Evolutionary conservation across 2,329 filamentous ascomycete species (phyloP).

Genomic region (Fusarium sp.): DNA sequence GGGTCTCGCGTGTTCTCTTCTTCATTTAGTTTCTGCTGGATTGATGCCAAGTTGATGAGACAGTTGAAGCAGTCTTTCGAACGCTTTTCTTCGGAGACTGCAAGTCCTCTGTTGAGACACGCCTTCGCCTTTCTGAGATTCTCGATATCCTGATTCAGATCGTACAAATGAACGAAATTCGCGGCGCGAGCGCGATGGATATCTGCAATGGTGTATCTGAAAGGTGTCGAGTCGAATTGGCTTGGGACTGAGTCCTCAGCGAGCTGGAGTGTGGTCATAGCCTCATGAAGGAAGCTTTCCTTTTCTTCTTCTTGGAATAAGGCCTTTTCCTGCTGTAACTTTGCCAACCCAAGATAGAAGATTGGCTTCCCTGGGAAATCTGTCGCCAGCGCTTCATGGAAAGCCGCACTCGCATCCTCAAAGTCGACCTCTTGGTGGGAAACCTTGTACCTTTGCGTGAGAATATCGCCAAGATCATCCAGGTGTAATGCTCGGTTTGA

Average conservation of each 20-base stretch:
- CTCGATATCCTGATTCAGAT: background rate
- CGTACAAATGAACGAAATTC: background rate
- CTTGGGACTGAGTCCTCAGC: background rate
- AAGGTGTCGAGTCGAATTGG: background rate
- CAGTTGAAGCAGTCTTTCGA: background rate
- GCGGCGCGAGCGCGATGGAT: background rate
- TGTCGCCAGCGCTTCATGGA: background rate
- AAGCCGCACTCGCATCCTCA: background rate
- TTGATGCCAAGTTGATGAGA: background rate
- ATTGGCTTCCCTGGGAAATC: background rate
- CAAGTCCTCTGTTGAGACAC: background rate
- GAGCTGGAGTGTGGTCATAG: background rate
- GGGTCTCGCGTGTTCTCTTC: background rate
- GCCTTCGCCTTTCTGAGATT: background rate
- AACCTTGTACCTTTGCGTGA: background rate
- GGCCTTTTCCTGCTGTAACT: background rate
- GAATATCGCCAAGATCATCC: background rate
- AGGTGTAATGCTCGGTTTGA: background rate
- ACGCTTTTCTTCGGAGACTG: background rate
- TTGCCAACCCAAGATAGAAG: background rate
- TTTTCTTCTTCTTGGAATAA: rapidly evolving
- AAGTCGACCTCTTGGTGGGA: background rate
- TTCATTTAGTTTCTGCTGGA: background rate
- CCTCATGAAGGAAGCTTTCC: background rate
- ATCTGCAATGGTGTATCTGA: background rate